Evolutionary conservation across 306 rosid species (phyloP).

Genomic region (Gynostemma pentaphyllum): DNA sequence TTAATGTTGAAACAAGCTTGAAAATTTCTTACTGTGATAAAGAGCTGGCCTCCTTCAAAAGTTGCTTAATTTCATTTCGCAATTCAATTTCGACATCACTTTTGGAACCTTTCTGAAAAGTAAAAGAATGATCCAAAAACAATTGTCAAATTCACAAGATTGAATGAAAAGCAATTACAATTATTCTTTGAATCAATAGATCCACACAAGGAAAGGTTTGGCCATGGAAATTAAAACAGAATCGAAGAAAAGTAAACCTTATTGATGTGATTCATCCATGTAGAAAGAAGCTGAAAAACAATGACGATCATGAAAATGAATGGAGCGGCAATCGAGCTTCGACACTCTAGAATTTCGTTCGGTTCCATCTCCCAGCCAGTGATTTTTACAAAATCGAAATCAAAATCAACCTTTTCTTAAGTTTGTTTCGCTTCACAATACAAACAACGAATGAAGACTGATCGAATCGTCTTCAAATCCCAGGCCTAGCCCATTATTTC

Average conservation of each 20-base stretch:
- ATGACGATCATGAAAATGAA: conserved; percentile 37
- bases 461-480: not conserved
- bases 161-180: not conserved
- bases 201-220: not conserved
- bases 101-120: conserved; percentile 33
- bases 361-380: conserved; percentile 23
- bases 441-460: too few relatives aligned
- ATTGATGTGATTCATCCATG: conserved; percentile 41
- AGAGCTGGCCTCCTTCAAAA: conserved; percentile 64
- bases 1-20: not conserved
- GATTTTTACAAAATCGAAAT: too few relatives aligned
- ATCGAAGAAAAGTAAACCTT: conserved; percentile 23
- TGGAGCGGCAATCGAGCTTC: conserved; percentile 52
- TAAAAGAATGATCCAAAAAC: not conserved
- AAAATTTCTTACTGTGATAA: conserved; percentile 64
- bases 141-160: not conserved
- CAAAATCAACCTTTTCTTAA: too few relatives aligned
- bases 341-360: conserved; percentile 22
- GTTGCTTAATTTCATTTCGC: conserved; percentile 54
- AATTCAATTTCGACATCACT: conserved; percentile 31
- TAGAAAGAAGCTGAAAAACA: conserved; percentile 42
- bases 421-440: too few relatives aligned
- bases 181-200: not conserved
- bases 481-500: not conserved
- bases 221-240: not conserved